A percentile compares a stretch with the other conserved stretches of the same genome.
phyloP scores from a whole-genome alignment of 2,329 filamentous ascomycete genomes.

The Torrubiella hemipterigena region DNA sequence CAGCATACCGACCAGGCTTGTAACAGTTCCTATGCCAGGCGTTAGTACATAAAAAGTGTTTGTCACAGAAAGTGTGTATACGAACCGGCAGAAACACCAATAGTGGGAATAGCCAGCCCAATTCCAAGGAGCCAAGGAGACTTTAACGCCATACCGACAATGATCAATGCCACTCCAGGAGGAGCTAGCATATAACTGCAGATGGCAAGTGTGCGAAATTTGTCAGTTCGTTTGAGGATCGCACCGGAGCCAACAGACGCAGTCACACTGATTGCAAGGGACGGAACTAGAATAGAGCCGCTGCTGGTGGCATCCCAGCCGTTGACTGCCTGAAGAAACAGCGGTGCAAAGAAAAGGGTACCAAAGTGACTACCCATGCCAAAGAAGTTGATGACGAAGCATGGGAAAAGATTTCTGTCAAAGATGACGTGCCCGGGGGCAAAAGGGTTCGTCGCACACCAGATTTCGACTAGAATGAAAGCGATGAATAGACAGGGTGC shows the following conservation, averaged over 20 bases:
- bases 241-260: slow-evolving; percentile 55
- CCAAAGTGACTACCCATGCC: slow-evolving; percentile 45
- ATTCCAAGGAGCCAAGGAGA: too few species aligned
- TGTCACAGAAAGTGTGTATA: background rate
- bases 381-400: slow-evolving; percentile 64
- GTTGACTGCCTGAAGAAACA: slow-evolving; percentile 66
- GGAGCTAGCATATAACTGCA: too few species aligned
- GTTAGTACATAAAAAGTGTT: slow-evolving; percentile 1
- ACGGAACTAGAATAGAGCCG: slow-evolving; percentile 55
- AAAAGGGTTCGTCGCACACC: slow-evolving; percentile 58
- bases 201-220: too few species aligned
- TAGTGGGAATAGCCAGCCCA: too few species aligned
- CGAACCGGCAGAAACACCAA: too few species aligned
- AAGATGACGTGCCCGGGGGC: slow-evolving; percentile 65
- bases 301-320: slow-evolving; percentile 50
- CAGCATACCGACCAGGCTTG: slow-evolving; percentile 59
- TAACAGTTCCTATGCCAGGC: slow-evolving; percentile 45
- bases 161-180: too few species aligned
- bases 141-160: too few species aligned
- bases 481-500: slow-evolving; percentile 47
- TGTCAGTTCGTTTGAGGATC: slow-evolving; percentile 58
- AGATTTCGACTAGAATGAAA: slow-evolving; percentile 60
- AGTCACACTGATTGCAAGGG: slow-evolving; percentile 46
- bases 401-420: slow-evolving; percentile 51
- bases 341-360: slow-evolving; percentile 59